These are phyloP conservation scores for Trypethelium eluteriae DNA, from an alignment of 495 filamentous ascomycete species.

Conservation along the genomic window DNA sequence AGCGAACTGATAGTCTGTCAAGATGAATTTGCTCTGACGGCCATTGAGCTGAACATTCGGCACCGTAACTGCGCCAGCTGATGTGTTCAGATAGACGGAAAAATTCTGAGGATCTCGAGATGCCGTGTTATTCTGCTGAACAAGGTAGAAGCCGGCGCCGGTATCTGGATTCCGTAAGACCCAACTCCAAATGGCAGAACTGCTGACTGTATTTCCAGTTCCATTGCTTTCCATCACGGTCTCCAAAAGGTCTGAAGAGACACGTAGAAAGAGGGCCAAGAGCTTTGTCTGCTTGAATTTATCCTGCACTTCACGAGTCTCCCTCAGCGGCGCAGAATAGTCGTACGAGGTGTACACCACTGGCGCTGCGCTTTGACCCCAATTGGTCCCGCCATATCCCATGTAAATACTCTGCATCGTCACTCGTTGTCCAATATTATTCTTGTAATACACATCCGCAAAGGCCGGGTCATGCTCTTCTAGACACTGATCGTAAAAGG, in stretches of 20 bases:
- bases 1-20: conserved; percentile 51
- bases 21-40: conserved; percentile 52
- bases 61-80: conserved; percentile 44
- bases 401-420: conserved; percentile 45
- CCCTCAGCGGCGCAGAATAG: conserved; percentile 48
- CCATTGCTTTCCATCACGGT: conserved; percentile 53
- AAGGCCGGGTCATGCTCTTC: conserved; percentile 42
- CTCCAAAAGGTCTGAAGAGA: conserved; percentile 46
- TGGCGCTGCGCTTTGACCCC: conserved; percentile 37
- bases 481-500: conserved; percentile 48
- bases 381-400: conserved; percentile 53
- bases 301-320: conserved; percentile 48
- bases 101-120: conserved; percentile 43
- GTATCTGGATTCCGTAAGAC: conserved; percentile 52
- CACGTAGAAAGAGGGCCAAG: conserved; percentile 48
- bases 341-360: conserved; percentile 27
- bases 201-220: conserved; percentile 47
- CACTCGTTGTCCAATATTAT: conserved; percentile 43
- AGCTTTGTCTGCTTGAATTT: conserved; percentile 58
- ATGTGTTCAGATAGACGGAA: conserved; percentile 48
- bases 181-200: conserved; percentile 37
- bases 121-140: conserved; percentile 45
- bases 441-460: conserved; percentile 53
- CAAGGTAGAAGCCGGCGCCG: conserved; percentile 50
- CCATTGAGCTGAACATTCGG: conserved; percentile 48